Percentiles rank a stretch among this genome's conserved stretches.
phyloP scores from a whole-genome alignment of 331 rosid species.

The Acacia concinna region DNA sequence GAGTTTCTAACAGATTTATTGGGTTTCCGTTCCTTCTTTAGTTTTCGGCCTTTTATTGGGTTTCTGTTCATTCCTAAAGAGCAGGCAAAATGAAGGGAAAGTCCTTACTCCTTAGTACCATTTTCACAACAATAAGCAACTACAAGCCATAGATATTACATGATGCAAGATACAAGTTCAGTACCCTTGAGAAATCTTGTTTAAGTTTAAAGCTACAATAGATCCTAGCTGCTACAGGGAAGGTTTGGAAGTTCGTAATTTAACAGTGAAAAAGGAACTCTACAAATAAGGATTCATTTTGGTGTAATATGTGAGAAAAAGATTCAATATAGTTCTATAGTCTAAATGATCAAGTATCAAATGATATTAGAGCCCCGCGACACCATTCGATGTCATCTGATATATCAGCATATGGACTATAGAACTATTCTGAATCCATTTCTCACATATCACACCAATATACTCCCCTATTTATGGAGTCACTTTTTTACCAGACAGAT shows the following conservation, averaged over 20 bases:
- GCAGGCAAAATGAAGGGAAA: conserved; percentile 5
- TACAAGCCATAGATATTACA: conserved; percentile 28
- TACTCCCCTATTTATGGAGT: neutral
- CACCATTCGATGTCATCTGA: neutral
- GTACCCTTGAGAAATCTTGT: conserved; percentile 30
- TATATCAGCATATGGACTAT: neutral
- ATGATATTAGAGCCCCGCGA: neutral
- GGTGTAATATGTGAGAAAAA: neutral
- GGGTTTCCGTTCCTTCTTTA: conserved; percentile 7
- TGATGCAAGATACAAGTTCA: conserved; percentile 28
- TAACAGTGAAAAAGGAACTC: neutral
- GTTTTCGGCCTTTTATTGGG: too few relatives aligned
- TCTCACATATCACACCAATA: neutral
- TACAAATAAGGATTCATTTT: neutral
- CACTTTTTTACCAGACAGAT: neutral
- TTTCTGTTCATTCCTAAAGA: conserved; percentile 3
- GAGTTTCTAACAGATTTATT: neutral
- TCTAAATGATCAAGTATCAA: neutral
- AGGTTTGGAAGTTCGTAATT: neutral
- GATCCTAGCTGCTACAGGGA: conserved; percentile 7
- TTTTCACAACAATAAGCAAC: conserved; percentile 34
- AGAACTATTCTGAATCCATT: neutral
- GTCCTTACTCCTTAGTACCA: conserved; percentile 9
- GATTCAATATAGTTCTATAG: neutral
- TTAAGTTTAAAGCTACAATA: conserved; percentile 35